phyloP scores from a whole-genome alignment of 2,329 filamentous ascomycete species.

The Lithohypha guttulata region DNA sequence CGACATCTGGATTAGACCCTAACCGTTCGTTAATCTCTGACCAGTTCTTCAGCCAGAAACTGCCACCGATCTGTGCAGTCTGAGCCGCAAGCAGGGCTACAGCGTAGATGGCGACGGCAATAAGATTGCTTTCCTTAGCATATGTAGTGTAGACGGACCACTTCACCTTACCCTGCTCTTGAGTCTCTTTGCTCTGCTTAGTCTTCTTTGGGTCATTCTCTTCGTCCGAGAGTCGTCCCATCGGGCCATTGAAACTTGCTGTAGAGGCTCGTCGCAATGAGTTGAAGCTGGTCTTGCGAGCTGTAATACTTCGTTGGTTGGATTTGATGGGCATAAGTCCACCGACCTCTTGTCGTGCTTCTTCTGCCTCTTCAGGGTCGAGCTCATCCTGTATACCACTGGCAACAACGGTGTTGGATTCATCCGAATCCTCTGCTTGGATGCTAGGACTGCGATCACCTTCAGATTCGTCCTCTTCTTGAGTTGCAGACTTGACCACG shows the following conservation, averaged over 20 bases:
- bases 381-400: conserved; percentile 40
- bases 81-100: conserved; percentile 68
- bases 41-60: conserved; percentile 91
- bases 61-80: conserved; percentile 70
- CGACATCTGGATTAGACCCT: conserved; percentile 62
- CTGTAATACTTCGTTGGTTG: conserved; percentile 39
- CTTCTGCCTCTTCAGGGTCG: conserved; percentile 45
- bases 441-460: conserved; percentile 26
- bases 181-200: conserved; percentile 75
- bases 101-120: conserved; percentile 72
- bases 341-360: conserved; percentile 60
- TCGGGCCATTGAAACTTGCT: conserved; percentile 75
- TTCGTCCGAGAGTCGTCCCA: conserved; percentile 76
- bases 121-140: conserved; percentile 83
- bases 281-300: conserved; percentile 55
- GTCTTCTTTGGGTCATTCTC: conserved; percentile 59
- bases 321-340: conserved; percentile 65
- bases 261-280: conserved; percentile 85
- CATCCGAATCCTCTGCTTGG: conserved; percentile 41
- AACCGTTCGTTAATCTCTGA: conserved; percentile 62
- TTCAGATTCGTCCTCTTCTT: conserved; percentile 37
- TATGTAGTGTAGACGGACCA: conserved; percentile 94
- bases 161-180: conserved; percentile 94
- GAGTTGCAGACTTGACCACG: conserved; percentile 65
- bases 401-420: conserved; percentile 47